These are phyloP conservation scores for Lachnellula willkommii DNA, from an alignment of 2,329 filamentous ascomycete species.

Conservation along the genomic window DNA sequence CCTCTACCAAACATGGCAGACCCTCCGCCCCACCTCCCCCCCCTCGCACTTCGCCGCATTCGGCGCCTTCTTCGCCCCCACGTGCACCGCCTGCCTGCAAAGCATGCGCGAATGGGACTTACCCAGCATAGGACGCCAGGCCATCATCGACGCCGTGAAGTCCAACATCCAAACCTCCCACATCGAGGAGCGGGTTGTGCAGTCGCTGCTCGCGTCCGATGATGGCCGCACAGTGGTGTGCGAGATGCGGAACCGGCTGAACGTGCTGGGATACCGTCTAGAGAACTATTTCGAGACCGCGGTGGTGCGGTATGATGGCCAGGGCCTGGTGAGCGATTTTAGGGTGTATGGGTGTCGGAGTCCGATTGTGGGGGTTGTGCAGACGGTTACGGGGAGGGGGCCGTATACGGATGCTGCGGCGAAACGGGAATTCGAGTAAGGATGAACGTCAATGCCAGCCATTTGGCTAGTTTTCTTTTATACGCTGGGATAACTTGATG, in stretches of 20 bases:
- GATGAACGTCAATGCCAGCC: background rate
- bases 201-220: background rate
- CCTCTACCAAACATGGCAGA: background rate
- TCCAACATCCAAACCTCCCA: background rate
- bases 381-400: background rate
- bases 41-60: background rate
- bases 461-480: background rate
- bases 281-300: background rate
- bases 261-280: background rate
- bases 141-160: background rate
- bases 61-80: background rate
- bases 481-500: background rate
- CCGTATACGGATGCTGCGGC: background rate
- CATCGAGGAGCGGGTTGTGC: background rate
- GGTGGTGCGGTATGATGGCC: background rate
- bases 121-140: background rate
- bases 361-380: constrained; percentile 1
- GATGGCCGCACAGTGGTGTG: background rate
- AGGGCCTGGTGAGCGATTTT: background rate
- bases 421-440: background rate
- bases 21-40: background rate
- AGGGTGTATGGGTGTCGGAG: constrained; percentile 1
- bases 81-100: background rate
- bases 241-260: background rate
- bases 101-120: background rate